Conservation (phyloP, 805 yeast genomes). For the Brettanomyces anomalus region DNA sequence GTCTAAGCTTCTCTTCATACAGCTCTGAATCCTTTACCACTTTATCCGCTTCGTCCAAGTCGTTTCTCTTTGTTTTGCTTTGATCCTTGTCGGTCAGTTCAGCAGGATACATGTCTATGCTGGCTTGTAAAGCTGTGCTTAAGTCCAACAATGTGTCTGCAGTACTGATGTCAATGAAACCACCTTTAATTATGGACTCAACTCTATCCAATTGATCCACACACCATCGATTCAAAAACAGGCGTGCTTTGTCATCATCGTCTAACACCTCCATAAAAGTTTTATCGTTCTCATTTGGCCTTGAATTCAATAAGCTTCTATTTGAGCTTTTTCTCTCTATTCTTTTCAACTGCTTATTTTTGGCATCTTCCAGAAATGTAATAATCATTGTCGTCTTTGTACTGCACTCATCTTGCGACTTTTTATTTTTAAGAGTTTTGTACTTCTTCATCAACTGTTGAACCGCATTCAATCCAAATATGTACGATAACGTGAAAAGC, state of each 20-base stretch:
- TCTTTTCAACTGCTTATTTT: constrained; percentile 31
- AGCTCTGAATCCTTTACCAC: neutral
- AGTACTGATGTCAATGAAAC: constrained; percentile 7
- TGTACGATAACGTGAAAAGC: constrained; percentile 9
- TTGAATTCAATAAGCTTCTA: constrained; percentile 87
- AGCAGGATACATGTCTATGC: constrained; percentile 8
- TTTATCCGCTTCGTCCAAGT: constrained; percentile 1
- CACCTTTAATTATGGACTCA: constrained; percentile 6
- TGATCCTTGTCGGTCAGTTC: constrained; percentile 2
- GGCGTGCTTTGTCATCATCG: constrained; percentile 31
- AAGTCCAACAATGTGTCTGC: constrained; percentile 10
- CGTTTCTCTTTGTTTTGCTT: constrained; percentile 2
- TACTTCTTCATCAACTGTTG: constrained; percentile 7
- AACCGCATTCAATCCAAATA: constrained; percentile 10
- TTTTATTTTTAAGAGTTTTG: constrained; percentile 1
- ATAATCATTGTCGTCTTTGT: constrained; percentile 2
- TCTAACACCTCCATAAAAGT: constrained; percentile 67
- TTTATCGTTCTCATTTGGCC: constrained; percentile 61
- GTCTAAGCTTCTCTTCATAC: neutral
- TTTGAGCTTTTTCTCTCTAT: constrained; percentile 90
- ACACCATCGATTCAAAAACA: constrained; percentile 13
- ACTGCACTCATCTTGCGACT: constrained; percentile 3
- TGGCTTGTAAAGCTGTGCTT: constrained; percentile 10
- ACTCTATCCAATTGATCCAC: constrained; percentile 4
- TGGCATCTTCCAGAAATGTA: neutral